Percentiles rank a stretch among this genome's conserved stretches.
These are phyloP conservation scores for Plasmodium adleri DNA, from an alignment of 169 alveolate genomes.

Conservation along the genomic window DNA sequence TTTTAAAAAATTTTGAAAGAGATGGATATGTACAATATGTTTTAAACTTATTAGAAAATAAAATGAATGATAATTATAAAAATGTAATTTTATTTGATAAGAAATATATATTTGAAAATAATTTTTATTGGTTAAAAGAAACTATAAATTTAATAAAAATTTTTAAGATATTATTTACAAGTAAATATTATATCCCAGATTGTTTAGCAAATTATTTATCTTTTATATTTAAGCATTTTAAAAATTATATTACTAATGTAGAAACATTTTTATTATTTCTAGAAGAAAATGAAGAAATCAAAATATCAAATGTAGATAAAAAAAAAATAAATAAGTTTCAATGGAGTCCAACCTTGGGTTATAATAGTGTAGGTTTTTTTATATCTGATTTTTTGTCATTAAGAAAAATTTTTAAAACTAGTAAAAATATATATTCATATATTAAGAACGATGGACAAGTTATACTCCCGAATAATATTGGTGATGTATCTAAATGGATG, in stretches of 20 bases:
- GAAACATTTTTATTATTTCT: conserved; percentile 54
- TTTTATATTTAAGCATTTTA: conserved; percentile 71
- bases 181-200: conserved; percentile 54
- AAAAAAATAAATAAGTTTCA: conserved; percentile 1
- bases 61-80: conserved; percentile 57
- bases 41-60: conserved; percentile 66
- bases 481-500: conserved; percentile 58
- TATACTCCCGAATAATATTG: conserved; percentile 14
- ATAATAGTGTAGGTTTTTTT: conserved; percentile 69
- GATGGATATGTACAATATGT: conserved; percentile 64
- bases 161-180: conserved; percentile 60
- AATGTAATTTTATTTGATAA: conserved; percentile 68
- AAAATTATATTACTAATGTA: conserved; percentile 53
- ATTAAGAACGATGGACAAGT: conserved; percentile 9
- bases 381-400: conserved; percentile 65
- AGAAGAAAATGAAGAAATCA: conserved; percentile 13
- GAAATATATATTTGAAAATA: conserved; percentile 70
- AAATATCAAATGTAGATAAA: conserved; percentile 3
- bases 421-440: conserved; percentile 10
- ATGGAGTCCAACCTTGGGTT: conserved; percentile 74
- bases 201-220: conserved; percentile 51
- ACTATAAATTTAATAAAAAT: conserved; percentile 74
- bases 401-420: conserved; percentile 51
- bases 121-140: conserved; percentile 71
- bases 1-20: conserved; percentile 72